A percentile compares a stretch with the other conserved stretches of the same genome.
Evolutionary conservation across 345 rosid genomes (phyloP).

Genomic region (Lepidium aucheri): DNA sequence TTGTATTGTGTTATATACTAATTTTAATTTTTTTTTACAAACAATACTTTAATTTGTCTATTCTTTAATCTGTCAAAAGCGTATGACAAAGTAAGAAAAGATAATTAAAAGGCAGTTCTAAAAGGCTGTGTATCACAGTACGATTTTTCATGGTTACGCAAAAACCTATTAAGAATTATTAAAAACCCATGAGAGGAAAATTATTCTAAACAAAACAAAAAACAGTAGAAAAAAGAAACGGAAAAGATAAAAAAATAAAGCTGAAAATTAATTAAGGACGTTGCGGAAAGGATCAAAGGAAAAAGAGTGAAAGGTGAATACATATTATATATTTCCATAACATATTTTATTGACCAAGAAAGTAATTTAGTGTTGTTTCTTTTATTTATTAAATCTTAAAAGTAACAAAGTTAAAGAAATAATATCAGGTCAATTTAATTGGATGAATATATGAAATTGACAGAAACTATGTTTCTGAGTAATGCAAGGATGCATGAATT

Average conservation of each 20-base stretch:
- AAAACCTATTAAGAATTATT: neutral
- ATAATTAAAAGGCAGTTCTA: neutral
- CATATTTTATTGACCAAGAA: slow-evolving; percentile 7
- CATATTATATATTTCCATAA: neutral
- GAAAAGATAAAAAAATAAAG: slow-evolving; percentile 2
- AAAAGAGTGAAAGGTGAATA: neutral
- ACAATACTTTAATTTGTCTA: neutral
- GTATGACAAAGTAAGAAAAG: neutral
- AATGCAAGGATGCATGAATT: too few relatives aligned
- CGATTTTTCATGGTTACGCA: neutral
- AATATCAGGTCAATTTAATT: neutral
- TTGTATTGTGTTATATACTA: slow-evolving; percentile 3
- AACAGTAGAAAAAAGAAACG: neutral
- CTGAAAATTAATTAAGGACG: neutral
- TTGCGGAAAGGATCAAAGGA: slow-evolving; percentile 11
- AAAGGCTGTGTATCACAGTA: slow-evolving; percentile 7
- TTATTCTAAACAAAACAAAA: neutral
- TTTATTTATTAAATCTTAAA: neutral
- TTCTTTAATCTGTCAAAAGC: neutral
- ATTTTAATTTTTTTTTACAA: neutral
- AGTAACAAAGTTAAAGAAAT: neutral
- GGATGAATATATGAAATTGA: too few relatives aligned
- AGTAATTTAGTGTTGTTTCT: neutral
- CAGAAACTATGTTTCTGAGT: too few relatives aligned
- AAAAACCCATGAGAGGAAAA: neutral